Conservation (phyloP, 306 rosid genomes). For the Dryas alaskensis region DNA sequence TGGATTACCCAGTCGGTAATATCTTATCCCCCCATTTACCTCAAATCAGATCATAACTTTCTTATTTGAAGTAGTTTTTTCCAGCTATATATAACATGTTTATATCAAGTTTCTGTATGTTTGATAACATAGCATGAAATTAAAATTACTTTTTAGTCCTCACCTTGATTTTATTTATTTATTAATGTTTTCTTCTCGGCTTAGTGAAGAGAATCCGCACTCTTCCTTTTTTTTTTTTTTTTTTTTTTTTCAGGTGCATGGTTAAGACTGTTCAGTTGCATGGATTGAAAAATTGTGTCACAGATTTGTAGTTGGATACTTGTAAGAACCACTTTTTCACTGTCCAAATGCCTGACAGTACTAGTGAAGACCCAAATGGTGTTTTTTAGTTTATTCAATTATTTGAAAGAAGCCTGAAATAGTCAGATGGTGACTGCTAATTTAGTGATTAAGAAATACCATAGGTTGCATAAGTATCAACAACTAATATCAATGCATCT, state of each 20-base stretch:
- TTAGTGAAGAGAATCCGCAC: neutral
- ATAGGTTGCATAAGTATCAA: too few relatives aligned
- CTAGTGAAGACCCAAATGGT: neutral
- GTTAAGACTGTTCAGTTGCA: neutral
- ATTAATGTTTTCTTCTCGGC: slow-evolving; percentile 1
- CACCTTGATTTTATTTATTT: neutral
- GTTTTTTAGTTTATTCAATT: neutral
- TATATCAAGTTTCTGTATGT: slow-evolving; percentile 15
- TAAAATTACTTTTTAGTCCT: neutral
- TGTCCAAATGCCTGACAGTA: neutral
- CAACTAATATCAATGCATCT: neutral
- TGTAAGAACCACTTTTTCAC: neutral
- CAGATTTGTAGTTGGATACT: too few relatives aligned
- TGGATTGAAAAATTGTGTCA: too few relatives aligned
- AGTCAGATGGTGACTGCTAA: neutral
- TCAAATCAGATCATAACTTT: slow-evolving; percentile 12
- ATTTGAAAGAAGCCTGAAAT: neutral
- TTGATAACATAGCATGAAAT: neutral
- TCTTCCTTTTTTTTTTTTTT: neutral
- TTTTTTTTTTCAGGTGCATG: neutral
- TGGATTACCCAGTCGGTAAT: slow-evolving; percentile 97
- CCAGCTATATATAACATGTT: slow-evolving; percentile 15
- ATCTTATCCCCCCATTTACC: slow-evolving; percentile 32
- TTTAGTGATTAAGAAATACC: too few relatives aligned
- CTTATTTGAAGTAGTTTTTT: slow-evolving; percentile 4